These are phyloP conservation scores for Wilcoxina mikolae DNA, from an alignment of 495 filamentous ascomycete species.

Conservation along the genomic window DNA sequence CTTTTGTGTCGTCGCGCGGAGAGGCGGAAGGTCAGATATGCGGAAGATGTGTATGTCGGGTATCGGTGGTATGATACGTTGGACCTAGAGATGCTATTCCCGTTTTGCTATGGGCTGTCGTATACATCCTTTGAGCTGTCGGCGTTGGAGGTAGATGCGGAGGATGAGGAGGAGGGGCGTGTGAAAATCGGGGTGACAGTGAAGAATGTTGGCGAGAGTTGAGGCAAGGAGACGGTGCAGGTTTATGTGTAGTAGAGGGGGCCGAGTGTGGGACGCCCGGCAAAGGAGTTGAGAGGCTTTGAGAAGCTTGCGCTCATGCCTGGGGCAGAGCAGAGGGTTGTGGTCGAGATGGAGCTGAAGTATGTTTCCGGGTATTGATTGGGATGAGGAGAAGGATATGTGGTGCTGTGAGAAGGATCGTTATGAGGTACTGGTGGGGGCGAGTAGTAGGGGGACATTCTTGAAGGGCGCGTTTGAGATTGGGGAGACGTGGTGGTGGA, in stretches of 20 bases:
- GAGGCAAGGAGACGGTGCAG: constrained; percentile 66
- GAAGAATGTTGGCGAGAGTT: constrained; percentile 49
- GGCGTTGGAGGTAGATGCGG: constrained; percentile 30
- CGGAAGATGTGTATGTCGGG: constrained; percentile 71
- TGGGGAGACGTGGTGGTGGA: too few relatives aligned
- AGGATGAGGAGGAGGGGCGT: constrained; percentile 27
- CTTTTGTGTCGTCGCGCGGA: constrained; percentile 78
- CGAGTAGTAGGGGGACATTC: too few relatives aligned
- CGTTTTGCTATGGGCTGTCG: constrained; percentile 71
- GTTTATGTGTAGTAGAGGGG: constrained; percentile 50
- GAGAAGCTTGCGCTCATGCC: constrained; percentile 57
- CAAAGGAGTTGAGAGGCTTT: constrained; percentile 68
- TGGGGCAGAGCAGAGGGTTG: constrained; percentile 54
- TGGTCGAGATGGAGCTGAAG: constrained; percentile 51
- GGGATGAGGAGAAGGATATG: too few relatives aligned
- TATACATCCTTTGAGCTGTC: constrained; percentile 58
- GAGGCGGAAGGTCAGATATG: constrained; percentile 61
- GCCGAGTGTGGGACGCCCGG: constrained; percentile 46
- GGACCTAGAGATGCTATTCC: constrained; percentile 51
- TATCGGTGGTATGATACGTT: constrained; percentile 70
- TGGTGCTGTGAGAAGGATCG: too few relatives aligned
- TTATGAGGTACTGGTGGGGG: too few relatives aligned
- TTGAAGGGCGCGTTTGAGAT: too few relatives aligned
- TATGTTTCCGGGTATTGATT: constrained; percentile 71
- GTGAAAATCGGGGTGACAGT: constrained; percentile 50